Percentiles rank a stretch among this genome's conserved stretches.
Evolutionary conservation across 2,329 filamentous ascomycete genomes (phyloP).

Genomic region (Metarhizium brunneum): DNA sequence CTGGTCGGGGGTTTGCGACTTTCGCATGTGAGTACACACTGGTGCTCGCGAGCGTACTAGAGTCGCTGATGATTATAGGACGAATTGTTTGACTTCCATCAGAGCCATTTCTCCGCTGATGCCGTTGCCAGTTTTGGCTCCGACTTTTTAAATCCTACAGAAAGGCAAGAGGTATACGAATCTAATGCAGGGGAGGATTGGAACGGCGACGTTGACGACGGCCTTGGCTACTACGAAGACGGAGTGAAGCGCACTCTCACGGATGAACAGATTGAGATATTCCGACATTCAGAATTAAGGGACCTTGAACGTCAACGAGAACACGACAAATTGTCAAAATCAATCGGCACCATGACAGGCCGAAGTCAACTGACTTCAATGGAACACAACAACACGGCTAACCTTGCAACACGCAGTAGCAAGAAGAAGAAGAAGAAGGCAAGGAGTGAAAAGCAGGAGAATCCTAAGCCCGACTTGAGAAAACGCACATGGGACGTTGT

Average conservation of each 20-base stretch:
- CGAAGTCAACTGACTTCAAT: neutral
- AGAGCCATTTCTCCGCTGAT: conserved; percentile 46
- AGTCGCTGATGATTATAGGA: conserved; percentile 29
- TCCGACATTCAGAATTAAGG: conserved; percentile 81
- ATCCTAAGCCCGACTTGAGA: conserved; percentile 51
- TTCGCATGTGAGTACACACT: neutral
- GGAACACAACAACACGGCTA: neutral
- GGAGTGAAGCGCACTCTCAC: conserved; percentile 84
- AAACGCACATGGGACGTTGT: conserved; percentile 62
- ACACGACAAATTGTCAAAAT: conserved; percentile 17
- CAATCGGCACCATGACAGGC: neutral
- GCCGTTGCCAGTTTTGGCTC: conserved; percentile 35
- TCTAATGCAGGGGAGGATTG: conserved; percentile 8
- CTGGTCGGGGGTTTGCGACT: neutral
- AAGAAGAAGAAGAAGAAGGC: conserved; percentile 31
- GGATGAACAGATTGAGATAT: conserved; percentile 83
- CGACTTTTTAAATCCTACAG: conserved; percentile 32
- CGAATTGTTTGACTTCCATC: conserved; percentile 50
- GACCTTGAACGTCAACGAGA: conserved; percentile 48
- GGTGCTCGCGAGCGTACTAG: neutral
- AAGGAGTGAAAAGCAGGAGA: conserved; percentile 25
- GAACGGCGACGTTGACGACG: conserved; percentile 45
- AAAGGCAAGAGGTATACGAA: conserved; percentile 21
- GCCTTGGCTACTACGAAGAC: conserved; percentile 75
- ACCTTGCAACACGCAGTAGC: conserved; percentile 2